Base-by-base conservation (phyloP, 176 grass and related monocot species). In the Ensete glaucum region DNA sequence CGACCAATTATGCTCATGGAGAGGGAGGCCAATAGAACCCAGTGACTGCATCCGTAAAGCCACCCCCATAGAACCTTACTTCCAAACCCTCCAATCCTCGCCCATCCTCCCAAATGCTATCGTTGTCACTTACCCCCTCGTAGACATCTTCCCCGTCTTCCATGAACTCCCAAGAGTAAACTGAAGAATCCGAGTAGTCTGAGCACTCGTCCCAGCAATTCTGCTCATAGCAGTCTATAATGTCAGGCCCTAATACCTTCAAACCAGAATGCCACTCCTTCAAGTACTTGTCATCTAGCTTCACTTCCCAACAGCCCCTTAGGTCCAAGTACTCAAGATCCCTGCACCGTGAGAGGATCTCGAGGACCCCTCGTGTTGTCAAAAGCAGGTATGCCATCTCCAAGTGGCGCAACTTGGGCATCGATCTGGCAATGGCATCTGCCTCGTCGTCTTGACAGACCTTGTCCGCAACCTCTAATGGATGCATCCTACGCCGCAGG, bases 131-230 rank as follows among this genome's bases (percentile, higher is more conserved):
- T 43, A 43, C 34, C 34, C 34, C 34, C 34, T 43, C 34, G 34
- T 43, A 43, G 34, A 43, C 34, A 6, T 43, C 34, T 43, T 43
- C 34, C 34, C 34, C 34, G 20, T 86, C 88, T 1, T 87, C 90
- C 88, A 98, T 94, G 81, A 89, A 81, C 80, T 94, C 90, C 95
- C 95, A 99, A 3, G 86, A 90, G 82, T 93, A 99, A 17, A 88
- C 83, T 2, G 88, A 84, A 16, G 76, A 82, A 83, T 89, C 90
- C 52, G 87, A 88, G 63, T 43, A 43, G 34, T 43, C 34, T 6
- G 34, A 43, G 34, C 34, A 43, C 34, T 43, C 34, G 34, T 43
- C 34, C 34, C 34, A 43, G 34, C 34, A 43, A 43, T 43, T 43
- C 34, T 43, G 34, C 34, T 43, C 34, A 4, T 94, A 99, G 88